Conservation (phyloP, 108 stramenopile genomes). For the Mediolabrus comicus region DNA sequence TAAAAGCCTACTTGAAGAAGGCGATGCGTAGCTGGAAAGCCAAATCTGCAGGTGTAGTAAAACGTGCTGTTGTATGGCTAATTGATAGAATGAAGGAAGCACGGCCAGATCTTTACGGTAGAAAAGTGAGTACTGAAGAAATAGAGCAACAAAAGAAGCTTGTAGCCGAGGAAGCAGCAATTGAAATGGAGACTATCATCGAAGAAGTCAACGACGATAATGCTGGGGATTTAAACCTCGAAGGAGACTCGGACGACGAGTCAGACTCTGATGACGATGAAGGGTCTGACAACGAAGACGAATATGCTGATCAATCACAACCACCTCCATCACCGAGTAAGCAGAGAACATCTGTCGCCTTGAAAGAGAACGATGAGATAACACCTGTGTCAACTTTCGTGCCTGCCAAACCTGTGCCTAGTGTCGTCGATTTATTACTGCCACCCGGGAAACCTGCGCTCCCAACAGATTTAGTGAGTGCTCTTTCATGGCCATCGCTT, state of each 20-base stretch:
- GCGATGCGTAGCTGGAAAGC: conserved; percentile 62
- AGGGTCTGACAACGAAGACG: conserved; percentile 43
- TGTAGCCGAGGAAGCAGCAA: conserved; percentile 67
- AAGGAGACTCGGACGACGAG: conserved; percentile 63
- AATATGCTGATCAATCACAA: conserved; percentile 45
- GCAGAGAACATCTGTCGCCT: conserved; percentile 11
- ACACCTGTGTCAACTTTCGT: conserved; percentile 50
- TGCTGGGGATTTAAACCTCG: conserved; percentile 61
- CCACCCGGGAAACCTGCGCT: conserved; percentile 75
- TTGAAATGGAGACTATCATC: conserved; percentile 67
- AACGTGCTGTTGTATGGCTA: conserved; percentile 78
- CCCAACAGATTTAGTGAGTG: conserved; percentile 55
- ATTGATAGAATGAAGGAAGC: conserved; percentile 71
- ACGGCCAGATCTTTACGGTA: conserved; percentile 66
- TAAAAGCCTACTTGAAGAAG: conserved; percentile 72
- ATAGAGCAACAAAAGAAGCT: conserved; percentile 55
- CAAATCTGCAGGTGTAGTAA: conserved; percentile 64
- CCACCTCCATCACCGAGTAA: conserved; percentile 20
- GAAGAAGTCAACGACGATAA: conserved; percentile 56
- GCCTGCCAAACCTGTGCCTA: conserved; percentile 73
- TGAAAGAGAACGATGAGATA: conserved; percentile 58
- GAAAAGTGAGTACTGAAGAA: conserved; percentile 38
- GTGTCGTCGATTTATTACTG: conserved; percentile 76
- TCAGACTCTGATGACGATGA: conserved; percentile 66
- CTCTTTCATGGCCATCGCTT: conserved; percentile 74